These are phyloP conservation scores for Ogataea siamensis DNA, from an alignment of 805 yeast species.

Conservation along the genomic window DNA sequence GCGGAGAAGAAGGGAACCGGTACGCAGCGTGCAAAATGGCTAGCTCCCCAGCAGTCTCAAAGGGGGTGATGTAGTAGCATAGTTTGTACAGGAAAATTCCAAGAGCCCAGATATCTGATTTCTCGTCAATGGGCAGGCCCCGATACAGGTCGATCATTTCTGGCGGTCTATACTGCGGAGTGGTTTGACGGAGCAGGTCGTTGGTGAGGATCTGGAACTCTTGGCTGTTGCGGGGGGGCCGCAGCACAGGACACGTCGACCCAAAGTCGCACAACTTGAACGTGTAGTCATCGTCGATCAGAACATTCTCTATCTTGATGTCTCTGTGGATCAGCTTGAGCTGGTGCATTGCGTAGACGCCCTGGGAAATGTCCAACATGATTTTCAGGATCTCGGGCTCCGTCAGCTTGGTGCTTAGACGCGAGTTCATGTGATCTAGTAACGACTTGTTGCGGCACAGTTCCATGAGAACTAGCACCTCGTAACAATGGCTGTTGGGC, in stretches of 20 bases:
- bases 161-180: conserved; percentile 94
- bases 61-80: conserved; percentile 92
- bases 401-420: conserved; percentile 72
- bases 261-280: conserved; percentile 95
- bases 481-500: conserved; percentile 53
- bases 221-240: conserved; percentile 72
- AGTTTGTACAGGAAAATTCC: conserved; percentile 89
- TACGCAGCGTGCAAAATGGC: conserved; percentile 84
- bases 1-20: conserved; percentile 69
- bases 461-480: conserved; percentile 91
- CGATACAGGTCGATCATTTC: conserved; percentile 91
- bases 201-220: conserved; percentile 76
- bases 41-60: conserved; percentile 82
- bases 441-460: conserved; percentile 84
- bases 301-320: conserved; percentile 90
- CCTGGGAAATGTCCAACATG: conserved; percentile 77
- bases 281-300: conserved; percentile 64
- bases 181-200: conserved; percentile 85
- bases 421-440: conserved; percentile 85
- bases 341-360: conserved; percentile 82
- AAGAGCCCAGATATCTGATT: conserved; percentile 94
- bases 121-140: conserved; percentile 83
- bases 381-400: conserved; percentile 79
- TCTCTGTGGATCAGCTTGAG: conserved; percentile 83
- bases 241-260: conserved; percentile 66